Conservation (phyloP, 805 yeast genomes). For the Ogataea trehalophila region DNA sequence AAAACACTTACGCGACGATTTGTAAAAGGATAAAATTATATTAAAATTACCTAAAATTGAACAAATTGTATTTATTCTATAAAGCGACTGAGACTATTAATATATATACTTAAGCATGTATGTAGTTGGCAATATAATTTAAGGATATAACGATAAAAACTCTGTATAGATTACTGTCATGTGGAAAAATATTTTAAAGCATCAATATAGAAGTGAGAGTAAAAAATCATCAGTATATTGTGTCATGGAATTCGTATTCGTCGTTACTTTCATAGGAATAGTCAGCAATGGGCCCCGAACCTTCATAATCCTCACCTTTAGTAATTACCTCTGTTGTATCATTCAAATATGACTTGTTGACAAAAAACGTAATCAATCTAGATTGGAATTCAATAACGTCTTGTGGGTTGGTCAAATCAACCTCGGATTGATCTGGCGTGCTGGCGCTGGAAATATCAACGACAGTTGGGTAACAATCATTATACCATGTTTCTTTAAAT, state of each 20-base stretch:
- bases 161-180: background rate
- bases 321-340: constrained; percentile 22
- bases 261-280: constrained; percentile 17
- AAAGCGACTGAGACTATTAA: no score
- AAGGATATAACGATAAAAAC: background rate
- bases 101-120: no score
- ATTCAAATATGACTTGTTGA: constrained; percentile 34
- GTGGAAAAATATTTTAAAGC: no score
- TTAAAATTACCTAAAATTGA: no score
- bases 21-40: no score
- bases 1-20: no score
- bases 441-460: constrained; percentile 29
- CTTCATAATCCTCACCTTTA: constrained; percentile 19
- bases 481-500: constrained; percentile 27
- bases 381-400: constrained; percentile 53
- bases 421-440: constrained; percentile 18
- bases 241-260: constrained; percentile 16
- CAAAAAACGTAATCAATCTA: constrained; percentile 42
- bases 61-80: no score
- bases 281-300: constrained; percentile 12
- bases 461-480: constrained; percentile 48
- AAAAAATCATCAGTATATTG: constrained; percentile 8
- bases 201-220: background rate
- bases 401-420: constrained; percentile 34
- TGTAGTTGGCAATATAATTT: background rate